A percentile compares a stretch with the other conserved stretches of the same genome.
phyloP scores from a whole-genome alignment of 2,329 filamentous ascomycete genomes.

The Aspergillus uvarum region DNA sequence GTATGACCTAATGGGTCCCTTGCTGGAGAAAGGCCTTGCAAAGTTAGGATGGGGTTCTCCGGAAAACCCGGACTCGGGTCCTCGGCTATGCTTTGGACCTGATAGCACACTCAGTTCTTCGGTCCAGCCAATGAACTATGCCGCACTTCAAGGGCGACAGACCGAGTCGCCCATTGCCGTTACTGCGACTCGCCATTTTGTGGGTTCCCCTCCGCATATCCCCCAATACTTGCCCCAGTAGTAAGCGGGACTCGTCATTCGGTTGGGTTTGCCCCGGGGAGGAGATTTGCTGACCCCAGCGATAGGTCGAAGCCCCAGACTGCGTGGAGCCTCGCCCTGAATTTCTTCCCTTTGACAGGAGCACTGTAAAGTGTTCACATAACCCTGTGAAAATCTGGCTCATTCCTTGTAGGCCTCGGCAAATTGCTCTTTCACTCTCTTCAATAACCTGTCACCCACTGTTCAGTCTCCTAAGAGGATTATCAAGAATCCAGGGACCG shows the following conservation, averaged over 20 bases:
- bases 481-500: not conserved
- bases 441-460: not conserved
- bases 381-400: not conserved
- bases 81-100: constrained; percentile 10
- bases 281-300: constrained; percentile 2
- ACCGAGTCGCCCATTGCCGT: constrained; percentile 6
- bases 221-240: constrained; percentile 17
- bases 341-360: not conserved
- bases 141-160: constrained; percentile 8
- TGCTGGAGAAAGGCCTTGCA: not conserved
- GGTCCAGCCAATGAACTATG: constrained; percentile 11
- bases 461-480: not conserved
- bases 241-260: constrained; percentile 15
- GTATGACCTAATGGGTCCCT: constrained; percentile 2
- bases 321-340: constrained; percentile 1
- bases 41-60: not conserved
- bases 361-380: not conserved
- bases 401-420: not conserved
- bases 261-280: constrained; percentile 17
- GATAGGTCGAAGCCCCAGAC: not conserved
- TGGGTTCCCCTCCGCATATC: constrained; percentile 26
- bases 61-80: constrained; percentile 1
- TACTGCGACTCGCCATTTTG: constrained; percentile 17
- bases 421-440: not conserved
- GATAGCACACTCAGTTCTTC: not conserved